These are phyloP conservation scores for Helichrysum umbraculigerum DNA, from an alignment of 129 eudicot species.

Conservation along the genomic window DNA sequence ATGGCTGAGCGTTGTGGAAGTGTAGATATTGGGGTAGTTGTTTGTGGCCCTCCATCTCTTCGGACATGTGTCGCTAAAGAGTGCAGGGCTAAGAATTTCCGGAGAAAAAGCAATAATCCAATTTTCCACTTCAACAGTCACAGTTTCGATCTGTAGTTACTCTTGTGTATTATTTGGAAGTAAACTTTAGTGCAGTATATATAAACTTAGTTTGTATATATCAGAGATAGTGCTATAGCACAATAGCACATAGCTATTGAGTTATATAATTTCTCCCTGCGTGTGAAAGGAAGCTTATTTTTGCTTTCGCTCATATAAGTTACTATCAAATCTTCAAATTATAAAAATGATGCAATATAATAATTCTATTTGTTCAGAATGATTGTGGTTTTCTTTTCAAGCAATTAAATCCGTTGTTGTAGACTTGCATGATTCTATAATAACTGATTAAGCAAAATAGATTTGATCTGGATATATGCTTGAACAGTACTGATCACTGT, in stretches of 20 bases:
- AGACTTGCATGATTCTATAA: too few relatives aligned
- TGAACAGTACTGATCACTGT: too few relatives aligned
- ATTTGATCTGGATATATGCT: too few relatives aligned
- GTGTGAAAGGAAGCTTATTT: background rate
- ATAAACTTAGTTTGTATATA: conserved; percentile 25
- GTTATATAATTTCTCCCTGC: background rate
- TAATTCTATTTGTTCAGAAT: background rate
- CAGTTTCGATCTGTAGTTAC: conserved; percentile 75
- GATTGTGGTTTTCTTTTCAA: conserved; percentile 4
- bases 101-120: conserved; percentile 48
- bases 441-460: too few relatives aligned
- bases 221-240: conserved; percentile 13
- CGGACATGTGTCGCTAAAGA: conserved; percentile 67
- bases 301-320: background rate
- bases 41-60: conserved; percentile 81
- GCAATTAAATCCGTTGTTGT: background rate
- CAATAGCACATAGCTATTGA: background rate
- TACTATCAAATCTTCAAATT: conserved; percentile 3
- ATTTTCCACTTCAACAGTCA: conserved; percentile 87
- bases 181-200: background rate
- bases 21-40: conserved; percentile 78
- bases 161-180: conserved; percentile 5
- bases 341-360: background rate
- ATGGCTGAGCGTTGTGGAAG: conserved; percentile 58
- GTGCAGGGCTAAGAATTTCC: conserved; percentile 62